Evolutionary conservation across 257 asterid species (phyloP), one percentile per base, ranked within the genome.

Genomic region (Solanum boliviense): DNA sequence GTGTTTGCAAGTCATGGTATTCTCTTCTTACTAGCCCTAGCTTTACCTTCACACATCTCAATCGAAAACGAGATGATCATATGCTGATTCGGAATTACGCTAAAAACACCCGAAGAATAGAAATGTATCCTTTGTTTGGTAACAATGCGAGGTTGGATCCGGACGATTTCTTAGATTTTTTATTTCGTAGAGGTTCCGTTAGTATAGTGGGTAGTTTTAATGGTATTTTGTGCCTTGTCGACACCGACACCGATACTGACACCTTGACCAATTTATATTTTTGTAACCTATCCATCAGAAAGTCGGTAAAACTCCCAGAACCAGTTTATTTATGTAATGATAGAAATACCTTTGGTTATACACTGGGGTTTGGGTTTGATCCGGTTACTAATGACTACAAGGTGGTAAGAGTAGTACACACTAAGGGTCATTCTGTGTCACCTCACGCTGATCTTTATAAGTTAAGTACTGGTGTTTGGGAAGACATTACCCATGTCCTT

Each of bases 1-100:
- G 84, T 58, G 82, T 88, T 4, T 85, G 88, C 13, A 88, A 78
- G 31, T 78, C 84, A 76, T 88, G 88, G 90, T 85, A 85, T 4
- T 76, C 62, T 5, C 31, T 78, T 27, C 48, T 85, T 12, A 31
- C 74, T 9, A 76, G 75, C 83, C 82, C 90, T 85, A 5, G 44
- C 12, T 88, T 88, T 20, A 38, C 76, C 13, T 88, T 44, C 31
- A 74, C 31, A 11, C 31, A 36, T 11, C 83, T 74, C 31, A 74
- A 74, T 13, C 82, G 46, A 9, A 2, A 72, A 11, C 48, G 13
- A 36, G 52, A 35, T 3, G 32, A 74, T 5, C 20, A 74, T 41
- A 20, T 73, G 18, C 4, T 73, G 4, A 12, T 73, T 20, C 1
- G 9, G 0, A 21, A 60, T 60, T 60, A 3, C 25, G 23, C 9